phyloP scores from a whole-genome alignment of 768 basidiomycete species.

The Suillus ampliporus region DNA sequence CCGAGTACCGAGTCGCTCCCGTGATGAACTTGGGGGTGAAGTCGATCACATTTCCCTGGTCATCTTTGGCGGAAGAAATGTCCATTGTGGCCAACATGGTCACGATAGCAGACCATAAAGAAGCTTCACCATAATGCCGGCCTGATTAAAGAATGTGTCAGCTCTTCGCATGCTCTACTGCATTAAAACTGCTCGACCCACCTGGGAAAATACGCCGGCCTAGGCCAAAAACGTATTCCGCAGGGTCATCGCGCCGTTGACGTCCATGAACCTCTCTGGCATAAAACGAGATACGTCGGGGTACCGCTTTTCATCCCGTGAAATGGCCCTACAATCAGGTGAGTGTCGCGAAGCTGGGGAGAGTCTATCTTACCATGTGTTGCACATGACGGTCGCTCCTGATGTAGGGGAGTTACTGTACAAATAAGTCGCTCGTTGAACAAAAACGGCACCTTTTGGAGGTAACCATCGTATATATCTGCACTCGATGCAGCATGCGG shows the following conservation, averaged over 20 bases:
- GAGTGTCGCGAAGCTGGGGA: not conserved
- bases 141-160: constrained; percentile 19
- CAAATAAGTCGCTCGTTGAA: no score
- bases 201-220: constrained; percentile 13
- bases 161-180: not conserved
- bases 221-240: constrained; percentile 14
- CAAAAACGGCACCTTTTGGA: constrained; percentile 17
- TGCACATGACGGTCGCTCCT: constrained; percentile 15
- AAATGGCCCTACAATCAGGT: constrained; percentile 16
- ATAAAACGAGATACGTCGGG: constrained; percentile 17
- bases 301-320: constrained; percentile 18
- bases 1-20: not conserved
- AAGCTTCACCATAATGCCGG: constrained; percentile 22
- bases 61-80: constrained; percentile 7
- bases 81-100: constrained; percentile 21
- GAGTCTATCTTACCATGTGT: constrained; percentile 14
- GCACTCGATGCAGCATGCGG: constrained; percentile 17
- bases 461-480: constrained; percentile 22
- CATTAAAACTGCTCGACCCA: not conserved
- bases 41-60: constrained; percentile 7
- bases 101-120: constrained; percentile 25
- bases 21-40: constrained; percentile 5
- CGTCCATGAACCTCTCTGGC: constrained; percentile 21
- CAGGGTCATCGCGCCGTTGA: constrained; percentile 16
- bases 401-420: not conserved